Evolutionary conservation across 768 basidiomycete genomes (phyloP).

Genomic region (Gloeostereum incarnatum): DNA sequence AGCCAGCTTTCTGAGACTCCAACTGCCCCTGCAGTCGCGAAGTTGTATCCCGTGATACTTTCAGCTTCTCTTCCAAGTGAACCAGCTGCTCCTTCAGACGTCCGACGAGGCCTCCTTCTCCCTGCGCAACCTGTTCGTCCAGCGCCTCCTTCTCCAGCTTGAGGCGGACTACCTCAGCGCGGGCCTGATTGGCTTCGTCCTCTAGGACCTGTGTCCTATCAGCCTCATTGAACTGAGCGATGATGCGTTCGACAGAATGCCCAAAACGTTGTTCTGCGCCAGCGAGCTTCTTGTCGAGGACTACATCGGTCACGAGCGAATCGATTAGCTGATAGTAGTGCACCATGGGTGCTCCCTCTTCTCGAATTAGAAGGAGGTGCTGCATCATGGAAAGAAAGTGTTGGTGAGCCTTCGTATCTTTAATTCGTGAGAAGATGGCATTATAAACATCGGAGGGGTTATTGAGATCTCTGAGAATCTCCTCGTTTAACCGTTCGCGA

Average conservation of each 20-base stretch:
- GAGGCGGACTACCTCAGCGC: slow-evolving; percentile 51
- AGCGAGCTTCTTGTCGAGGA: slow-evolving; percentile 83
- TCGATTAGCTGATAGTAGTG: slow-evolving; percentile 92
- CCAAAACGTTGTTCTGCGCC: slow-evolving; percentile 83
- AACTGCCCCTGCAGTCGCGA: slow-evolving; percentile 69
- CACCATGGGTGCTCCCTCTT: slow-evolving; percentile 75
- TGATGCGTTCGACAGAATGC: slow-evolving; percentile 80
- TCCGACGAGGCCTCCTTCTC: slow-evolving; percentile 78
- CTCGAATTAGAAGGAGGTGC: slow-evolving; percentile 83
- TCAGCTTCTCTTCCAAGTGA: slow-evolving; percentile 69
- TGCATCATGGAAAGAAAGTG: slow-evolving; percentile 93
- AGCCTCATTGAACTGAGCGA: slow-evolving; percentile 84
- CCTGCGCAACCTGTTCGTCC: slow-evolving; percentile 74
- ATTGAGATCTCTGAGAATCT: slow-evolving; percentile 65
- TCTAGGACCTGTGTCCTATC: slow-evolving; percentile 75
- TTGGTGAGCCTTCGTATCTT: slow-evolving; percentile 68
- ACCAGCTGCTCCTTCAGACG: slow-evolving; percentile 63
- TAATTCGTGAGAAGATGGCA: slow-evolving; percentile 68
- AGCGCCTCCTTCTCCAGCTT: slow-evolving; percentile 78
- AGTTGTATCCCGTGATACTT: slow-evolving; percentile 70
- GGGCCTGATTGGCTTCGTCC: slow-evolving; percentile 65
- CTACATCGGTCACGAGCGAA: slow-evolving; percentile 81
- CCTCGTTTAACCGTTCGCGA: slow-evolving; percentile 66
- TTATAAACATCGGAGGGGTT: slow-evolving; percentile 84
- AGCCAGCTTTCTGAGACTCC: slow-evolving; percentile 64